phyloP scores from a whole-genome alignment of 768 basidiomycete genomes.

The Filobasidium floriforme region DNA sequence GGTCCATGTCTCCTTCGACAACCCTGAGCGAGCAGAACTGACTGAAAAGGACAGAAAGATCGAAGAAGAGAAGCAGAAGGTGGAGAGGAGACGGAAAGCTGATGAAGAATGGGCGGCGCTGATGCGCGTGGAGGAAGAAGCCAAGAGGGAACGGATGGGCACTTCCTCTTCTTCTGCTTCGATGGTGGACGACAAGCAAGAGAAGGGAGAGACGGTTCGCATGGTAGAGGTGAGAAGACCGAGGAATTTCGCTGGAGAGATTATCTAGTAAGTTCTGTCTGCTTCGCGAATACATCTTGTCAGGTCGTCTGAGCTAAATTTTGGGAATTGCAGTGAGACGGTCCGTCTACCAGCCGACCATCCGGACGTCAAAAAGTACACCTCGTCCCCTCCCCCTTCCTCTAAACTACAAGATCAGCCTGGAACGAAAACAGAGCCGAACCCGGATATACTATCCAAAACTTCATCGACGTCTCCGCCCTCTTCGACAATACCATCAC shows the following conservation, averaged over 20 bases:
- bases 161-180: not conserved
- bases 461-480: too few relatives aligned
- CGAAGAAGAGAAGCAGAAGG: not conserved
- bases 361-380: conserved; percentile 32
- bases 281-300: too few relatives aligned
- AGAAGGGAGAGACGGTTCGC: conserved; percentile 8
- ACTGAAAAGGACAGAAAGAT: not conserved
- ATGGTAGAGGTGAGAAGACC: conserved; percentile 34
- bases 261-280: conserved; percentile 30
- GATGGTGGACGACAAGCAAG: not conserved
- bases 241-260: conserved; percentile 38
- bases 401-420: not conserved
- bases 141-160: conserved; percentile 7
- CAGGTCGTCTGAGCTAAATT: too few relatives aligned
- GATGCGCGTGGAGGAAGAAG: conserved; percentile 11
- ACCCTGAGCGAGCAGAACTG: not conserved
- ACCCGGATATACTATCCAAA: not conserved
- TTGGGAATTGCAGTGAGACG: conserved; percentile 32
- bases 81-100: not conserved
- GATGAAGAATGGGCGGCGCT: conserved; percentile 3
- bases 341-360: conserved; percentile 28
- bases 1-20: not conserved
- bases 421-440: not conserved
- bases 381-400: too few relatives aligned
- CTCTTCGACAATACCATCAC: too few relatives aligned